These are phyloP conservation scores for Noccaea bulbosa DNA, from an alignment of 345 rosid species.

Conservation along the genomic window DNA sequence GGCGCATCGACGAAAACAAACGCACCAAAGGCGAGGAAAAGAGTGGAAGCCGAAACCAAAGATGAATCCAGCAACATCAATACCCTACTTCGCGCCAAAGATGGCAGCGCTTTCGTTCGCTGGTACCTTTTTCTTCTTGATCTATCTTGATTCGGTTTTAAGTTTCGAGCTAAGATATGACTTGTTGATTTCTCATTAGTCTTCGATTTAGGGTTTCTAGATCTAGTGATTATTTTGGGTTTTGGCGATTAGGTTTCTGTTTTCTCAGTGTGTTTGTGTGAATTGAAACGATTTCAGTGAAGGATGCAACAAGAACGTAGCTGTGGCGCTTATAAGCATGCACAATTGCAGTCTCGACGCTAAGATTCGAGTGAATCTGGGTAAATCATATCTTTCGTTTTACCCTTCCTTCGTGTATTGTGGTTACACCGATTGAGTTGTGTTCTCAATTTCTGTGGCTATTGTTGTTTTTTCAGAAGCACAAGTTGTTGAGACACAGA, in stretches of 20 bases:
- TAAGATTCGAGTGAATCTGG: constrained; percentile 73
- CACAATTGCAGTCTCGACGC: constrained; percentile 92
- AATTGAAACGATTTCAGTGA: constrained; percentile 53
- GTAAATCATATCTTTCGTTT: constrained; percentile 38
- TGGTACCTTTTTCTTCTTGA: constrained; percentile 50
- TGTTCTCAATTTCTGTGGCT: neutral
- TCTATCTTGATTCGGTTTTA: neutral
- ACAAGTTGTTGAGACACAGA: constrained; percentile 67
- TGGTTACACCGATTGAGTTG: neutral
- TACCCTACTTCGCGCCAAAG: constrained; percentile 71
- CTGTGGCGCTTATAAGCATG: constrained; percentile 77
- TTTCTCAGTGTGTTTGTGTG: neutral
- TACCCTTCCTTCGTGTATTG: neutral
- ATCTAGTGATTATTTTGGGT: neutral
- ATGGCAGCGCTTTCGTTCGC: constrained; percentile 83
- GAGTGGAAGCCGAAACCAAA: constrained; percentile 66
- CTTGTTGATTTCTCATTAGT: neutral
- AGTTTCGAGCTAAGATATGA: constrained; percentile 3
- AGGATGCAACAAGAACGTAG: constrained; percentile 72
- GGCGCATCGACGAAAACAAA: constrained; percentile 51
- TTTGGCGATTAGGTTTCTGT: neutral
- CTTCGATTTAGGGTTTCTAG: neutral
- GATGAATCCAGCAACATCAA: constrained; percentile 11
- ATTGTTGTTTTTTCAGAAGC: constrained; percentile 54
- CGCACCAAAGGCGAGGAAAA: constrained; percentile 68